phyloP scores from a whole-genome alignment of 176 grass and related monocot genomes.

The Lolium perenne region DNA sequence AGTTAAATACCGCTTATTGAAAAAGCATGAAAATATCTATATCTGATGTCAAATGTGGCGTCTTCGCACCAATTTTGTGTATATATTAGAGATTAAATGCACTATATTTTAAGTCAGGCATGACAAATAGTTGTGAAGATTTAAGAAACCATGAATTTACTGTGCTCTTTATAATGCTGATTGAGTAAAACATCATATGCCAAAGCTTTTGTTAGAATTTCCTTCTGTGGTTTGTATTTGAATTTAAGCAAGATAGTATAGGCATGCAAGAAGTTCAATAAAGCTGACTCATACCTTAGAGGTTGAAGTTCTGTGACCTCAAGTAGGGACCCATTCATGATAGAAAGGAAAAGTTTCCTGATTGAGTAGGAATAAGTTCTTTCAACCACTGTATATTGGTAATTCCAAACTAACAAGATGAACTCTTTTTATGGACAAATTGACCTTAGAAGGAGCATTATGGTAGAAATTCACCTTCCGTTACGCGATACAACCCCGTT shows the following conservation, averaged over 20 bases:
- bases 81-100: slow-evolving; percentile 16
- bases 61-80: slow-evolving; percentile 8
- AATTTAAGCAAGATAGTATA: slow-evolving; percentile 44
- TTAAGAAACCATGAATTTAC: not conserved
- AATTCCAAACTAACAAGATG: slow-evolving; percentile 16
- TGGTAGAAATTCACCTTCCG: slow-evolving; percentile 64
- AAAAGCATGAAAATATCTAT: not conserved
- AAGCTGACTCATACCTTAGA: slow-evolving; percentile 59
- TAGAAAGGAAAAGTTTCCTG: slow-evolving; percentile 85
- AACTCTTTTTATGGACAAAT: not conserved
- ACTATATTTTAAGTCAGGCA: slow-evolving; percentile 19
- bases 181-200: slow-evolving; percentile 2
- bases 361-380: slow-evolving; percentile 45
- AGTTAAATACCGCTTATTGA: not conserved
- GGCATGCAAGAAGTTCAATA: slow-evolving; percentile 29
- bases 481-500: slow-evolving; percentile 67
- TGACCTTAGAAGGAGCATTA: slow-evolving; percentile 7
- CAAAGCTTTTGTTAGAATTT: not conserved
- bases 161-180: slow-evolving; percentile 17
- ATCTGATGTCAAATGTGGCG: slow-evolving; percentile 17
- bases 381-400: slow-evolving; percentile 25
- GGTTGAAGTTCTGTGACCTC: slow-evolving; percentile 92
- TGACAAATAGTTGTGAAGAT: not conserved
- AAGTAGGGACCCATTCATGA: slow-evolving; percentile 67
- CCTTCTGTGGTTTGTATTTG: slow-evolving; percentile 22